Evolutionary conservation across 139 green algal genomes (phyloP), one percentile per base, ranked within the genome.

Genomic region (Chlorella sp.): DNA sequence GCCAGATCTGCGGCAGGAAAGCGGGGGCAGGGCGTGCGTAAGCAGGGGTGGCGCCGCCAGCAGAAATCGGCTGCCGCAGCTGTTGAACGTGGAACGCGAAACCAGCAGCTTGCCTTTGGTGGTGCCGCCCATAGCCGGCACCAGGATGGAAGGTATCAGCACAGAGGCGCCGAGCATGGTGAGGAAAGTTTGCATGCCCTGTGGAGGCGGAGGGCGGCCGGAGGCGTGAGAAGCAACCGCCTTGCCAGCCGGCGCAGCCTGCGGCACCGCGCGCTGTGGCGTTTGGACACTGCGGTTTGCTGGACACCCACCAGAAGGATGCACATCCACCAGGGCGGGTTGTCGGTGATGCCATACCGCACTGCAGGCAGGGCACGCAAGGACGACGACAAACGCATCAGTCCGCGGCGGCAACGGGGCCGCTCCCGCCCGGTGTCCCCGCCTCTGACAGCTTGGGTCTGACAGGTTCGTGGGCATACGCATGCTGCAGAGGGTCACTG

Each of bases 91-190:
- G 23, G 21, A 67, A 23, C 20, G 2, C 21, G 63, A 11, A 17
- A 11, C 44, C 63, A 28, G 26, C 28, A 32, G 30, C 36, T 71
- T 39, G 44, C 80, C 80, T 30, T 85, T n/a, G 9, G 81, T 86
- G 1, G 44, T 85, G 41, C 91, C 91, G 4, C 91, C 90, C 91
- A 94, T 94, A 3, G 87, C 74, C 0, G 92, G 91, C 4, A 95
- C 90, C 2, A 93, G 80, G 3, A 94, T 81, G 25, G 89, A 82
- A 23, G 92, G 92, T 51, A 94, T 94, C 15, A 95, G 86, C 20
- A 95, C 90, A 0, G 92, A 94, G 0, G 80, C 85, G 5, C 92
- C 92, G 26, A 95, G 87, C 91, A 95, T 93, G 2, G 91, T 94
- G 1, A 95, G 87, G 85, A 92, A 95, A 55, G 92, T 88, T 87